Evolutionary conservation across 352 stramenopile genomes (phyloP).

Genomic region (Globisporangium rhizosaccharum): DNA sequence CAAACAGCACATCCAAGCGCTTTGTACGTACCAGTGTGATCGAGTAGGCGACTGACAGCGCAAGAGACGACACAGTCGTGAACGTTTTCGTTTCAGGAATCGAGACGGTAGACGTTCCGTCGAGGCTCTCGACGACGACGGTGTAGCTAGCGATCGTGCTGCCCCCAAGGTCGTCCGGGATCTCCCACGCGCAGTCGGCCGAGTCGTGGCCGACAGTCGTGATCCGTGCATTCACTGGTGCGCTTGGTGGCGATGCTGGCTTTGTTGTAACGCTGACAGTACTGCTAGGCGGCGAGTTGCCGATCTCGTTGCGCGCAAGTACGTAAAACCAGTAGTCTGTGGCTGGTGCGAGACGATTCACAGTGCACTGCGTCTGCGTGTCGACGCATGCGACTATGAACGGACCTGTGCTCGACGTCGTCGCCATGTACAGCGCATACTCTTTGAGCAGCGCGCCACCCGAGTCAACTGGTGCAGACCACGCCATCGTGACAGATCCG

Average conservation of each 20-base stretch:
- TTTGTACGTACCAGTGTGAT: slow-evolving; percentile 34
- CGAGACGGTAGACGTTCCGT: neutral
- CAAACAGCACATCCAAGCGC: neutral
- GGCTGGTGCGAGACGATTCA: slow-evolving; percentile 22
- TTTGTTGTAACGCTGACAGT: slow-evolving; percentile 20
- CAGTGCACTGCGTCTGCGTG: slow-evolving; percentile 17
- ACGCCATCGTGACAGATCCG: slow-evolving; percentile 33
- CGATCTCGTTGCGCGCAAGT: slow-evolving; percentile 27
- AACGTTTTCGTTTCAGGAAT: neutral
- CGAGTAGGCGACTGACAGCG: slow-evolving; percentile 23
- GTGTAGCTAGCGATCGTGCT: slow-evolving; percentile 27
- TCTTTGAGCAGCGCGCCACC: slow-evolving; percentile 35
- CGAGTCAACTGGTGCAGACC: slow-evolving; percentile 31
- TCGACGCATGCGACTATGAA: slow-evolving; percentile 21
- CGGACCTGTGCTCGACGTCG: slow-evolving; percentile 3
- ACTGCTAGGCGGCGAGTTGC: slow-evolving; percentile 22
- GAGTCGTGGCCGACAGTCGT: slow-evolving; percentile 21
- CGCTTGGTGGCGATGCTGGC: slow-evolving; percentile 20
- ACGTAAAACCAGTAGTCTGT: slow-evolving; percentile 42
- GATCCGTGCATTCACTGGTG: slow-evolving; percentile 26
- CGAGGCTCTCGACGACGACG: slow-evolving; percentile 12
- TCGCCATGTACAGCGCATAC: slow-evolving; percentile 31
- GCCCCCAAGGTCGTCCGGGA: slow-evolving; percentile 33
- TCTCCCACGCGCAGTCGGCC: slow-evolving; percentile 28
- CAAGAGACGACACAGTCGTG: slow-evolving; percentile 4